Conservation (phyloP, 495 filamentous ascomycete species). For the Lophiostoma macrostomum region DNA sequence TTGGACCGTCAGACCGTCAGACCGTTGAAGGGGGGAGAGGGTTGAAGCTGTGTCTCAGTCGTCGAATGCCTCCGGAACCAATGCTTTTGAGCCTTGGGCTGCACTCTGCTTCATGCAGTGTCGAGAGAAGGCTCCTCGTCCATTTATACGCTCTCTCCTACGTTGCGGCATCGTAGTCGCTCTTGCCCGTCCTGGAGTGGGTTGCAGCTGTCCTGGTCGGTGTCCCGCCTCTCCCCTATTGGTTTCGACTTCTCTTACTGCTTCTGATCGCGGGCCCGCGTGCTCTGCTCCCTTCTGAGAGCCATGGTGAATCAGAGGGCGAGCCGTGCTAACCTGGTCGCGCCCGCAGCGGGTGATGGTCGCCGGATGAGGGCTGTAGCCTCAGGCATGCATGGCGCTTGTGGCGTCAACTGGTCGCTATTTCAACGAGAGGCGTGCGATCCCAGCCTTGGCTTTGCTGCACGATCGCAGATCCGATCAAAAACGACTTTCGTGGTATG, state of each 20-base stretch:
- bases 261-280: constrained; percentile 18
- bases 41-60: constrained; percentile 16
- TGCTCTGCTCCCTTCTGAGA: constrained; percentile 21
- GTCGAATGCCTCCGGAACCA: constrained; percentile 5
- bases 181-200: constrained; percentile 29
- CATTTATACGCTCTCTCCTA: constrained; percentile 29
- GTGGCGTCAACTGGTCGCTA: neutral
- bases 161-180: constrained; percentile 2
- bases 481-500: neutral
- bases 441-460: constrained; percentile 9
- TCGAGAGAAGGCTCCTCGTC: constrained; percentile 17
- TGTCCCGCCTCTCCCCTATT: constrained; percentile 29
- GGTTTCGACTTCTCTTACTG: constrained; percentile 23
- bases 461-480: constrained; percentile 31
- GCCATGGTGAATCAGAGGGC: constrained; percentile 20
- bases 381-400: constrained; percentile 8
- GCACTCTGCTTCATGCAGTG: constrained; percentile 22
- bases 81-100: constrained; percentile 13
- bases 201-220: constrained; percentile 23
- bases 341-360: neutral
- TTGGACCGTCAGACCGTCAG: constrained; percentile 10
- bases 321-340: constrained; percentile 1
- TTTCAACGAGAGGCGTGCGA: constrained; percentile 3
- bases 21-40: neutral
- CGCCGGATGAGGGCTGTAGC: neutral